These are phyloP conservation scores for Echium plantagineum DNA, from an alignment of 257 asterid species.

Conservation along the genomic window DNA sequence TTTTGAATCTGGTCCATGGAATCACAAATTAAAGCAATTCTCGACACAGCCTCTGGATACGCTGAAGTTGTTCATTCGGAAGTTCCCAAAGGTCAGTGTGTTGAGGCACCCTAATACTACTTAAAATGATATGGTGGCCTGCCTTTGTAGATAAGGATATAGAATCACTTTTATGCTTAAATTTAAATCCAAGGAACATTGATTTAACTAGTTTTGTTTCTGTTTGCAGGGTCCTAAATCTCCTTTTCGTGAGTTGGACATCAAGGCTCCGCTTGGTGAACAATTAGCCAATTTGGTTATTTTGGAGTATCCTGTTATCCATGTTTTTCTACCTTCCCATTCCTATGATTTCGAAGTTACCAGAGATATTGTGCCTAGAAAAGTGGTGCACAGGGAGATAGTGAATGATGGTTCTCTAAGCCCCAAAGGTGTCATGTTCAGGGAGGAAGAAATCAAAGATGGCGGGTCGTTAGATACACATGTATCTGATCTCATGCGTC, in stretches of 20 bases:
- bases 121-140: too few species aligned
- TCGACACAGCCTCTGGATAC: conserved; percentile 44
- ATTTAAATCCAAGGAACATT: too few species aligned
- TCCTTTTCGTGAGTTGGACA: conserved; percentile 42
- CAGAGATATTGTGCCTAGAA: conserved; percentile 18
- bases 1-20: conserved; percentile 70
- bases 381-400: conserved; percentile 22
- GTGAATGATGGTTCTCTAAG: conserved; percentile 19
- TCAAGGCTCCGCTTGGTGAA: conserved; percentile 43
- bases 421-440: conserved; percentile 49
- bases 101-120: too few species aligned
- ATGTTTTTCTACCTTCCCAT: conserved; percentile 66
- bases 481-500: conserved; percentile 37
- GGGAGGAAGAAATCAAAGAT: conserved; percentile 60
- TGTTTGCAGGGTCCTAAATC: conserved; percentile 53
- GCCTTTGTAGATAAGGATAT: too few species aligned
- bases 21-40: conserved; percentile 54
- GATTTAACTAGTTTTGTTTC: conserved; percentile 15
- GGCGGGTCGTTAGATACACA: conserved; percentile 26
- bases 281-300: conserved; percentile 48
- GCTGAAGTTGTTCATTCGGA: conserved; percentile 65
- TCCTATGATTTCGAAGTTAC: conserved; percentile 47
- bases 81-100: conserved; percentile 25
- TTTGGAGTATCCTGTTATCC: conserved; percentile 74
- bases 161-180: background rate